phyloP scores from a whole-genome alignment of 495 filamentous ascomycete species.

The Umbilicaria muhlenbergii region DNA sequence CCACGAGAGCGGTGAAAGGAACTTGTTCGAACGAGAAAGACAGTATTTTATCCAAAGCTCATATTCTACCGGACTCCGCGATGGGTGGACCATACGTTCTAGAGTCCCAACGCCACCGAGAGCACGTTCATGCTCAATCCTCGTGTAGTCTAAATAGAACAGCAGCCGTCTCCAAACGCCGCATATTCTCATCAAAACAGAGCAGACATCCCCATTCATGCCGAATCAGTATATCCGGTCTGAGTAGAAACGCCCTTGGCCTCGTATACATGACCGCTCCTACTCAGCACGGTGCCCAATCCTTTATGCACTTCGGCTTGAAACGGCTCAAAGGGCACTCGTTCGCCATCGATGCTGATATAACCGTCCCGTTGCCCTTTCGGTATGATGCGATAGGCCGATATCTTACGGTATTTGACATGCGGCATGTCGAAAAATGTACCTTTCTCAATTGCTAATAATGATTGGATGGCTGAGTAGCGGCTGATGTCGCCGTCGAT shows the following conservation, averaged over 20 bases:
- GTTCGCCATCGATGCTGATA: conserved; percentile 90
- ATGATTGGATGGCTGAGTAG: conserved; percentile 42
- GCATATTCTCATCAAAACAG: not conserved
- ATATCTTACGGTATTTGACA: conserved; percentile 66
- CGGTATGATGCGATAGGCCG: conserved; percentile 70
- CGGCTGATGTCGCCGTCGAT: conserved; percentile 62
- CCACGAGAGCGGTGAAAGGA: too few species aligned
- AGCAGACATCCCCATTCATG: not conserved
- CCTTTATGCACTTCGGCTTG: conserved; percentile 81
- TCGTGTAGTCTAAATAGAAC: too few species aligned
- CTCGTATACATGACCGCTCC: conserved; percentile 55
- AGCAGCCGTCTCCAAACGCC: too few species aligned
- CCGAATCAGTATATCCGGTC: conserved; percentile 14
- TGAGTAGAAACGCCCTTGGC: conserved; percentile 34
- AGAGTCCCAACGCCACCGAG: too few species aligned
- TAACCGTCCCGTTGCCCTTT: conserved; percentile 50
- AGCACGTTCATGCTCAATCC: too few species aligned
- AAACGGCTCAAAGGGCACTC: conserved; percentile 69
- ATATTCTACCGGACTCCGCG: too few species aligned
- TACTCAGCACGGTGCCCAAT: conserved; percentile 69
- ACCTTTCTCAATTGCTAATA: conserved; percentile 50
- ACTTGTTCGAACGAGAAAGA: too few species aligned
- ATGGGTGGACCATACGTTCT: too few species aligned
- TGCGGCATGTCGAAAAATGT: conserved; percentile 64
- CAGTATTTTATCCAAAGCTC: too few species aligned